Percentiles rank a stretch among this genome's conserved stretches.
phyloP scores from a whole-genome alignment of 2,329 filamentous ascomycete genomes.

The Sarocladium kiliense region DNA sequence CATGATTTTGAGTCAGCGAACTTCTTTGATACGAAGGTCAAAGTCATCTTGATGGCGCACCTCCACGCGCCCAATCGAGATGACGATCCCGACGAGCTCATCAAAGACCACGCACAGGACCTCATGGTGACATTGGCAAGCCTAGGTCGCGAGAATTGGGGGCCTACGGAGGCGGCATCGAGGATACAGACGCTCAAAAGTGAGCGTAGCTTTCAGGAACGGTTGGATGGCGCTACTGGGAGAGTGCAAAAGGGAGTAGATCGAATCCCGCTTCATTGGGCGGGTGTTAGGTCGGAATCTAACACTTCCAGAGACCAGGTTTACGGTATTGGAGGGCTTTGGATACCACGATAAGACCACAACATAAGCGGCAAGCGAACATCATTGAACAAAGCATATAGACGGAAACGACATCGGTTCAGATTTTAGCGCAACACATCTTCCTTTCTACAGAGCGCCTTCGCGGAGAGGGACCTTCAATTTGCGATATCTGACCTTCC shows the following conservation, averaged over 20 bases:
- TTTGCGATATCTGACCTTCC: not conserved
- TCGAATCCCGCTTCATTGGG: conserved; percentile 51
- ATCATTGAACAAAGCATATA: not conserved
- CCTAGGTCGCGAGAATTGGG: conserved; percentile 41
- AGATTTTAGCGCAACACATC: too few species aligned
- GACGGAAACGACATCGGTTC: not conserved
- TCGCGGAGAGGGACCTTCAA: not conserved
- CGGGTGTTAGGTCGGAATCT: conserved; percentile 50
- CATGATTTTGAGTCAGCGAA: conserved; percentile 36
- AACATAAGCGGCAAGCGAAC: not conserved
- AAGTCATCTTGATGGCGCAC: conserved; percentile 56
- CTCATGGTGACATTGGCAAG: conserved; percentile 39
- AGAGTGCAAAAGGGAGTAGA: conserved; percentile 51
- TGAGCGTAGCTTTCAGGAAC: conserved; percentile 37
- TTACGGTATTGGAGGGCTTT: conserved; percentile 45
- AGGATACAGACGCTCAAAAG: conserved; percentile 33
- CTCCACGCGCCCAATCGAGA: conserved; percentile 32
- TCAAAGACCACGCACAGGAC: conserved; percentile 32
- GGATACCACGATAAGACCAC: conserved; percentile 26
- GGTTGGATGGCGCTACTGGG: conserved; percentile 42
- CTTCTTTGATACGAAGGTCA: conserved; percentile 40
- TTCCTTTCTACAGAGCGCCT: too few species aligned
- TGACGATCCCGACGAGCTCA: conserved; percentile 16
- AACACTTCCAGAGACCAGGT: conserved; percentile 42
- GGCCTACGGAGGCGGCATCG: conserved; percentile 30